phyloP scores from a whole-genome alignment of 805 yeast species.

The Hanseniaspora lindneri region DNA sequence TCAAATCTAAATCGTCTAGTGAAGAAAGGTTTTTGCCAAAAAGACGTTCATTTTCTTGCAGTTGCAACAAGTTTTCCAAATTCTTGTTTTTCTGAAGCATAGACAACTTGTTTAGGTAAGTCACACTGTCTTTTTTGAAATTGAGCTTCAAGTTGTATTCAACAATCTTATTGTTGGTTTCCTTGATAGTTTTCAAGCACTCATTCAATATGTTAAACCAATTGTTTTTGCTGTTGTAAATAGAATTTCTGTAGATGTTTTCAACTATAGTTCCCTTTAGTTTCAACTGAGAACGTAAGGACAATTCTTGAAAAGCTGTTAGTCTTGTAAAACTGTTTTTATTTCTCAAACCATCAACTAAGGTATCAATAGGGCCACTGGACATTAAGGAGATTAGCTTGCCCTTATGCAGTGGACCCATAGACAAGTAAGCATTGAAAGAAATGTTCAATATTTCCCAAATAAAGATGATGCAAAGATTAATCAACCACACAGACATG shows the following conservation, averaged over 20 bases:
- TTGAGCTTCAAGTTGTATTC: slow-evolving; percentile 20
- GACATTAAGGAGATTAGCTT: slow-evolving; percentile 45
- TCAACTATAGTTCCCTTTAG: slow-evolving; percentile 39
- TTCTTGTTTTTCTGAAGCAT: slow-evolving; percentile 5
- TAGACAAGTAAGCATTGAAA: slow-evolving; percentile 52
- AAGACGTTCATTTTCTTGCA: slow-evolving; percentile 13
- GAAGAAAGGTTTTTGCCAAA: slow-evolving; percentile 12
- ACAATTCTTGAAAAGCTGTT: slow-evolving; percentile 67
- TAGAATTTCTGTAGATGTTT: slow-evolving; percentile 34
- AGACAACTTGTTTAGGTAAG: slow-evolving; percentile 14
- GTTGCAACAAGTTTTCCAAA: background rate
- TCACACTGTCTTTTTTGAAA: slow-evolving; percentile 9
- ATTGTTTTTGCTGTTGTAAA: slow-evolving; percentile 40
- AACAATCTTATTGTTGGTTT: slow-evolving; percentile 33
- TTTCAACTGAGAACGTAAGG: slow-evolving; percentile 34
- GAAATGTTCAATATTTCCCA: slow-evolving; percentile 50
- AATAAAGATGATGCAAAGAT: slow-evolving; percentile 22
- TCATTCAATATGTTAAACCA: slow-evolving; percentile 55
- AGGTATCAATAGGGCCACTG: slow-evolving; percentile 51
- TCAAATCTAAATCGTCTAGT: slow-evolving; percentile 12
- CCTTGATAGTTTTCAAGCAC: slow-evolving; percentile 44
- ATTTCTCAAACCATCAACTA: slow-evolving; percentile 52
- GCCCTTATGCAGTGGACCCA: slow-evolving; percentile 61
- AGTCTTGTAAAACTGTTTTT: slow-evolving; percentile 39
- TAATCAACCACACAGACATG: slow-evolving; percentile 17